Evolutionary conservation across 1,284 basidiomycete species (phyloP).

Genomic region (Amylostereum chailletii): DNA sequence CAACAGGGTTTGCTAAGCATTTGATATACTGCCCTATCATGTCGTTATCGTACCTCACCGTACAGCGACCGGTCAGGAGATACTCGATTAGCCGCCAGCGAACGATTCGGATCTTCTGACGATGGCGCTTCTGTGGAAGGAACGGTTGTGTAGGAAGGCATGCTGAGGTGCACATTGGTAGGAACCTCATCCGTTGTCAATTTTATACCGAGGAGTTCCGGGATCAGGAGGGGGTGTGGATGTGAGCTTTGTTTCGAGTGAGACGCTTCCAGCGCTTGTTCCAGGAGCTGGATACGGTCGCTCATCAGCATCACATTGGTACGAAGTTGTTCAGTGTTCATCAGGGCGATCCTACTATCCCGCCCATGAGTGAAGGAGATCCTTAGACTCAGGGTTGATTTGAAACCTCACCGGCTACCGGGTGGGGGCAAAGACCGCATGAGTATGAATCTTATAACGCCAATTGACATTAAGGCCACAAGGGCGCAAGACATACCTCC

Average conservation of each 20-base stretch:
- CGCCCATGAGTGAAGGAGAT: too few relatives aligned
- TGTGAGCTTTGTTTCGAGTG: conserved; percentile 43
- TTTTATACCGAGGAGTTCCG: conserved; percentile 35
- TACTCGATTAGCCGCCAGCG: too few relatives aligned
- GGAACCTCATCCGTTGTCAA: conserved; percentile 19
- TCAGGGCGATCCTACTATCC: conserved; percentile 28
- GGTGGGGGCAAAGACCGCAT: neutral
- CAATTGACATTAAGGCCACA: neutral
- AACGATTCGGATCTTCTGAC: too few relatives aligned
- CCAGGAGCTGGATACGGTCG: conserved; percentile 54
- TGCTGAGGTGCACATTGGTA: neutral
- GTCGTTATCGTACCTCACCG: too few relatives aligned
- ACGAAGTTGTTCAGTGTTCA: conserved; percentile 68
- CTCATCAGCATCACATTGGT: conserved; percentile 51
- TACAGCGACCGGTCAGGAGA: too few relatives aligned
- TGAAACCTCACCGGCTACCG: conserved; percentile 21
- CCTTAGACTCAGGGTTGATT: conserved; percentile 33
- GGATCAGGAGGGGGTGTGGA: conserved; percentile 55
- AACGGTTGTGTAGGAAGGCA: too few relatives aligned
- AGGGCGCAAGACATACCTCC: conserved; percentile 32
- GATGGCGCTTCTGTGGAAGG: too few relatives aligned
- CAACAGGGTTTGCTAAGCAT: too few relatives aligned
- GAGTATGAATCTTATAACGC: too few relatives aligned
- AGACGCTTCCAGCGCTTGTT: conserved; percentile 49
- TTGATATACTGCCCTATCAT: too few relatives aligned